These are phyloP conservation scores for Colletotrichum zoysiae DNA, from an alignment of 2,329 filamentous ascomycete species.

Conservation along the genomic window DNA sequence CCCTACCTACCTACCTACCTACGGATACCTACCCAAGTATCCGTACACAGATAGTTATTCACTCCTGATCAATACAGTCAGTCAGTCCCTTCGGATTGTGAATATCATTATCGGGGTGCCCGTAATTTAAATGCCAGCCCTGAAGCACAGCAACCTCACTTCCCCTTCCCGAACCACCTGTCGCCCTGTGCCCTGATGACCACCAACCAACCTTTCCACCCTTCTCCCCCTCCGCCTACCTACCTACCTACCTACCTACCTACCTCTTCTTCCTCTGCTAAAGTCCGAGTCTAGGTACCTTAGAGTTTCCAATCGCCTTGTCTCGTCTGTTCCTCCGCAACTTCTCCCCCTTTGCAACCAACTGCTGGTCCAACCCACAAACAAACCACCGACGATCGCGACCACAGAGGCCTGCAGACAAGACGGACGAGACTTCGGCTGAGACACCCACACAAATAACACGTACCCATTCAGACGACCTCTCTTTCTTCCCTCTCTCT, in stretches of 20 bases:
- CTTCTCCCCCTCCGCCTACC: background rate
- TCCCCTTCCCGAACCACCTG: slow-evolving; percentile 39
- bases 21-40: no score
- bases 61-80: slow-evolving; percentile 28
- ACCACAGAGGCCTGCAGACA: slow-evolving; percentile 18
- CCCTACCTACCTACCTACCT: no score
- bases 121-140: slow-evolving; percentile 42
- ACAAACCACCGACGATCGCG: slow-evolving; percentile 19
- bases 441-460: slow-evolving; percentile 37
- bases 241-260: no score
- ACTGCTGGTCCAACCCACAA: background rate
- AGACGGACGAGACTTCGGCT: slow-evolving; percentile 30
- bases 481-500: background rate
- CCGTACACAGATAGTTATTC: background rate
- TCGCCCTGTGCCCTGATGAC: background rate
- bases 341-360: slow-evolving; percentile 1
- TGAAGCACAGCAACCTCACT: slow-evolving; percentile 38
- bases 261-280: background rate
- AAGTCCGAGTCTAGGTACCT: background rate
- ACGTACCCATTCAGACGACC: slow-evolving; percentile 15
- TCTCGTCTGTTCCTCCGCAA: slow-evolving; percentile 3
- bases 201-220: background rate
- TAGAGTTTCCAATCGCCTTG: background rate
- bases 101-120: slow-evolving; percentile 39
- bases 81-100: slow-evolving; percentile 29